Conservation (phyloP, 78 protist genomes). For the Dictyostelium brefeldianum region DNA sequence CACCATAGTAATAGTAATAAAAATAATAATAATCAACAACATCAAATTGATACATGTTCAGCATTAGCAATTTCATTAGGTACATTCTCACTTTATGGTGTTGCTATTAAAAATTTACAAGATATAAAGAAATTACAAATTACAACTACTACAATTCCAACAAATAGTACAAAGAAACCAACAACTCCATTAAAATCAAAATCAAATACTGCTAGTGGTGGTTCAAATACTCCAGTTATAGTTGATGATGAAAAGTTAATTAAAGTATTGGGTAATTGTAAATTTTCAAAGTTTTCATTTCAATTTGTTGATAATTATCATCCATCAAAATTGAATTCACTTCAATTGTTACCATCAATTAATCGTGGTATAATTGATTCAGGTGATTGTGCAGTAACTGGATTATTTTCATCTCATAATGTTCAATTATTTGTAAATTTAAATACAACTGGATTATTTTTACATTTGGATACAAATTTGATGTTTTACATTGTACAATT, state of each 20-base stretch:
- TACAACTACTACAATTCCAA: background rate
- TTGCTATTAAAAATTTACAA: conserved; percentile 46
- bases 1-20: background rate
- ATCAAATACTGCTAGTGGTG: too few relatives aligned
- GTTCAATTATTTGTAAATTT: conserved; percentile 45
- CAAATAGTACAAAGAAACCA: background rate
- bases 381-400: conserved; percentile 69
- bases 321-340: conserved; percentile 27
- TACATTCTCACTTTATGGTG: conserved; percentile 54
- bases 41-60: conserved; percentile 22
- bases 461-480: conserved; percentile 68
- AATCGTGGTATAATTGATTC: conserved; percentile 59
- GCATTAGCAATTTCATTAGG: conserved; percentile 45
- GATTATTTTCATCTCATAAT: conserved; percentile 13
- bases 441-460: conserved; percentile 71
- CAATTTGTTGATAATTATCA: conserved; percentile 78
- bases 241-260: background rate
- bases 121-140: background rate
- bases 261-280: conserved; percentile 70
- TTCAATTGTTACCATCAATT: conserved; percentile 32
- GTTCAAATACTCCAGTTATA: background rate
- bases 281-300: conserved; percentile 64
- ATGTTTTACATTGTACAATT: conserved; percentile 46
- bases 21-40: background rate
- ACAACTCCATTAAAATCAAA: background rate